Evolutionary conservation across 106 monocot species (phyloP).

Genomic region (Dendrobium officinale): DNA sequence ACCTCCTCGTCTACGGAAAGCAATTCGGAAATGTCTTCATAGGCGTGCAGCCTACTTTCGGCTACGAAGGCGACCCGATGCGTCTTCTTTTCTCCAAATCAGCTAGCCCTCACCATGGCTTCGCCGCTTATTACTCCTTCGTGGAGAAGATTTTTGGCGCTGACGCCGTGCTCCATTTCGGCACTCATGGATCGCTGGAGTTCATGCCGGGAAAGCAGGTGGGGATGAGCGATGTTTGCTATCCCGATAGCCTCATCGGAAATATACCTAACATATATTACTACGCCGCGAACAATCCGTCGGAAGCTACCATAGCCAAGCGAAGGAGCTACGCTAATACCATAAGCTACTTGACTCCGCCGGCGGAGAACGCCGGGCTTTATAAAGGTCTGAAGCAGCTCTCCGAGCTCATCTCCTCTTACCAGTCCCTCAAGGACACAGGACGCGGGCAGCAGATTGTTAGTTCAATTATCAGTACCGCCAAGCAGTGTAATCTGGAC

Average conservation of each 20-base stretch:
- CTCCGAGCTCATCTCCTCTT: conserved; percentile 63
- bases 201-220: conserved; percentile 86
- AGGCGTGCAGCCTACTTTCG: conserved; percentile 71
- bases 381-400: conserved; percentile 78
- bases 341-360: conserved; percentile 70
- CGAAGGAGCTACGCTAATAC: conserved; percentile 66
- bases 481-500: conserved; percentile 64
- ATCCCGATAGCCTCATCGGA: conserved; percentile 63
- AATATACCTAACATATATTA: conserved; percentile 77
- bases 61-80: conserved; percentile 77
- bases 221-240: conserved; percentile 75
- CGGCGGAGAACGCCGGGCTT: conserved; percentile 71
- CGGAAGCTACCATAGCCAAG: conserved; percentile 71
- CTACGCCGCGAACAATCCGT: conserved; percentile 77
- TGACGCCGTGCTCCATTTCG: conserved; percentile 72
- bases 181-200: conserved; percentile 66
- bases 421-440: conserved; percentile 60
- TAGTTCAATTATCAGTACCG: conserved; percentile 63
- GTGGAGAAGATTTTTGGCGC: conserved; percentile 63
- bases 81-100: conserved; percentile 73
- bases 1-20: conserved; percentile 63
- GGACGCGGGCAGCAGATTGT: conserved; percentile 69
- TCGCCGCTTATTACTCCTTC: conserved; percentile 68
- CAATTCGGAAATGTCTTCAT: conserved; percentile 73
- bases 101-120: conserved; percentile 72